Base-by-base conservation (phyloP, 495 filamentous ascomycete genomes). In the Halenospora varia region DNA sequence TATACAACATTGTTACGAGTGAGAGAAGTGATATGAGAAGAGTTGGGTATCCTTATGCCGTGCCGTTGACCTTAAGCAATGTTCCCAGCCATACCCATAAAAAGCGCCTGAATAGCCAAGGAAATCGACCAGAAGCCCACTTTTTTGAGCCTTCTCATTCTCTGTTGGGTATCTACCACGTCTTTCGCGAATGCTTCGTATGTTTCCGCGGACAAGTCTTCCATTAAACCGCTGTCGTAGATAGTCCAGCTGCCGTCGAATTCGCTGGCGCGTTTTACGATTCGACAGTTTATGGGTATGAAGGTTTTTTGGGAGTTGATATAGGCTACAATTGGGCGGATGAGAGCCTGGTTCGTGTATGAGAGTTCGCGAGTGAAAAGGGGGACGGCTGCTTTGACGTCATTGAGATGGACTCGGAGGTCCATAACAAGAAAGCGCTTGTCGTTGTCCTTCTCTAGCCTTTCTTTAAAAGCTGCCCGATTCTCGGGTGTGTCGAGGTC, bases 161-260 rank as follows among this genome's bases (percentile, higher is more conserved):
- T 82, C 57, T 85, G 88, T 69, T 95, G 83, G 56, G 92, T 83
- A 67, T 97, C 91, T 47, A 88, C 82, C 18, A 97, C 89, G 73
- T 92, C 88, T 54, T 83, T 82, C 18, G 91, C 90, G 71, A 98
- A 97, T 0, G 94, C 94, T 61, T 88, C 80, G 63, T 98, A 98
- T 25, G 89, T 89, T 82, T 96, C 94, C 49, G 88, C 89, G 2
- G 88, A 91, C n/a, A 93, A 76, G 68, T 97, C 95, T 60, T 96
- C 90, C 91, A 98, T 90, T 46, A 98, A 75, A 8, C 91, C 90
- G 67, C 88, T 92, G 66, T 98, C 94, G 71, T 85, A 97, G 46
- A 96, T 83, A 15, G 90, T 96, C 94, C 94, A 98, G 60, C 87
- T 88, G 17, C 94, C 94, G 69, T 98, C 91, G 64, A 97, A 98